Conservation (phyloP, 2,329 filamentous ascomycete species). For the Pseudopyricularia cyperi region DNA sequence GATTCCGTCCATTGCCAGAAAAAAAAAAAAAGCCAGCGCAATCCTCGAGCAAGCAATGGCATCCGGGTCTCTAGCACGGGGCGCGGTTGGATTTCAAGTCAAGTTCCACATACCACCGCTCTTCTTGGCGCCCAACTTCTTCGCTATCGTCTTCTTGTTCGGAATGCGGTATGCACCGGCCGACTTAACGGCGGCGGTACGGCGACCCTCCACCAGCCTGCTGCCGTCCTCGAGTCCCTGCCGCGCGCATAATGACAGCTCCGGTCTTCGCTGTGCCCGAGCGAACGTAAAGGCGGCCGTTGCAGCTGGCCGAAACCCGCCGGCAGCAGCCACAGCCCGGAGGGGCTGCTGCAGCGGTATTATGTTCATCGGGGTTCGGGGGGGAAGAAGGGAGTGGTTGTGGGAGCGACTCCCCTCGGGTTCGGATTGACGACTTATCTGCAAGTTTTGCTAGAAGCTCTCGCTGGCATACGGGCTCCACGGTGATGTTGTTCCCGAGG, state of each 20-base stretch:
- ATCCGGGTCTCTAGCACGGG: neutral
- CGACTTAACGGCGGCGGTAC: slow-evolving; percentile 47
- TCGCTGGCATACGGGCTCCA: neutral
- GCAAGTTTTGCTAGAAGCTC: neutral
- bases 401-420: neutral
- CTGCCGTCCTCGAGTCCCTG: slow-evolving; percentile 22
- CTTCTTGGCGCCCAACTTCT: slow-evolving; percentile 91
- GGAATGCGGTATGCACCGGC: slow-evolving; percentile 56
- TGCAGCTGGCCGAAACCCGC: slow-evolving; percentile 25
- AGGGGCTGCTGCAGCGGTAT: slow-evolving; percentile 32
- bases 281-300: slow-evolving; percentile 6
- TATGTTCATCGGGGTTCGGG: neutral
- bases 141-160: slow-evolving; percentile 48
- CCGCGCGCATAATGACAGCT: slow-evolving; percentile 15
- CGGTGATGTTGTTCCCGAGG: neutral
- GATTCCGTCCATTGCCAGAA: neutral
- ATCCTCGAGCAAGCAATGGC: too few species aligned
- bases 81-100: neutral
- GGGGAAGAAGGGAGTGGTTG: neutral
- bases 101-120: slow-evolving; percentile 54
- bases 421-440: neutral
- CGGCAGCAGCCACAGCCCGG: slow-evolving; percentile 23
- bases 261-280: slow-evolving; percentile 9
- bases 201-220: slow-evolving; percentile 32
- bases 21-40: neutral